Evolutionary conservation across 352 stramenopile genomes (phyloP), one percentile per base, ranked within the genome.

Genomic region (Plasmopara halstedii): DNA sequence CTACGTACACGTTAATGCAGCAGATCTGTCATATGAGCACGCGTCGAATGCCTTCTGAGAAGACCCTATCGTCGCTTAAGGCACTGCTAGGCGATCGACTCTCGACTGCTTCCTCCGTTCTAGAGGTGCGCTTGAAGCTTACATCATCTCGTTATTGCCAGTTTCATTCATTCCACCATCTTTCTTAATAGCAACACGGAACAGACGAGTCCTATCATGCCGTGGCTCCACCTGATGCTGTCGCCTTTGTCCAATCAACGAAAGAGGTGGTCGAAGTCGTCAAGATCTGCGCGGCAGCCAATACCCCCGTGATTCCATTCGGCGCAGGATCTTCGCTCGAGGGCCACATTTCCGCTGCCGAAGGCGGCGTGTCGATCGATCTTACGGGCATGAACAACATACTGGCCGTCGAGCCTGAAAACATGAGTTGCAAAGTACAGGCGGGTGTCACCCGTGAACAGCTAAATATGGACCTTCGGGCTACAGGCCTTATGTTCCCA

Each of bases 301-400:
- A 46, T 42, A 95, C 95, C 31, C 88, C 95, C 10, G 82, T 99
- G 14, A 96, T 99, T 49, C 83, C 95, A 5, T 99, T 97, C 70
- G 96, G 94, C 23, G 87, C 75, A 2, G 94, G 81, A 0, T 84
- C 81, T 26, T 97, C 82, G 17, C 64, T 99, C 2, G 96, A 99
- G 70, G 96, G 96, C 9, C 96, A 99, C 63, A 92, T 98, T n/a
- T 85, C 79, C 6, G 79, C 92, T 18, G 70, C 89, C 5, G 48
- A 87, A 32, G 88, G 90, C 19, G 90, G 88, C 21, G 77, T 98
- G 13, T 95, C 86, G 38, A 67, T 99, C 25, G 86, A 98, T 52
- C 67, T 97, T 54, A 85, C 64, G 19, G 67, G 64, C 25, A 83
- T 94, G 64, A 93, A 93, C 65, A 72, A 69, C 14, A 74, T 93